A percentile compares a stretch with the other conserved stretches of the same genome.
phyloP scores from a whole-genome alignment of 1,284 basidiomycete species.

The Melampsora americana region DNA sequence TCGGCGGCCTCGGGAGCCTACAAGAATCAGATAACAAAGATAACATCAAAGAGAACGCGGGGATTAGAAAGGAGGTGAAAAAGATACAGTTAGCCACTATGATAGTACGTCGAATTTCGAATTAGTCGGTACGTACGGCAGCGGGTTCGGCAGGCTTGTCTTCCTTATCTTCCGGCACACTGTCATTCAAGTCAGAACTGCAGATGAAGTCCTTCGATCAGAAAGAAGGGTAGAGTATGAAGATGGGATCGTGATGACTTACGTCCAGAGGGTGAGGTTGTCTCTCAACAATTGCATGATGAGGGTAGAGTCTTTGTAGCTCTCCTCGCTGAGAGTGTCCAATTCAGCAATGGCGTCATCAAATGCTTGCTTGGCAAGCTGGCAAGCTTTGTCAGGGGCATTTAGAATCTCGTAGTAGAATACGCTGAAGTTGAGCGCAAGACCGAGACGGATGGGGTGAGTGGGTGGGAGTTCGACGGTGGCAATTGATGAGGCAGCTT shows the following conservation, averaged over 20 bases:
- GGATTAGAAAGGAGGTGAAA: not conserved
- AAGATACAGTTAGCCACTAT: slow-evolving; percentile 2
- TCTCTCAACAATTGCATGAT: slow-evolving; percentile 59
- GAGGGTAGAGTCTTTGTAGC: slow-evolving; percentile 57
- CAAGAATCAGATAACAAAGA: not conserved
- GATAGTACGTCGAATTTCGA: not conserved
- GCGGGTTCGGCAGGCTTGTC: slow-evolving; percentile 43
- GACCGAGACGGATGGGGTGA: slow-evolving; percentile 57
- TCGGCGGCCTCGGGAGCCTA: slow-evolving; percentile 14
- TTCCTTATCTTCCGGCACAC: slow-evolving; percentile 43
- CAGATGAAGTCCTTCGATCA: not conserved
- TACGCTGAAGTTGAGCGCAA: slow-evolving; percentile 59
- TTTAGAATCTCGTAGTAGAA: slow-evolving; percentile 60
- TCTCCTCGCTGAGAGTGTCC: slow-evolving; percentile 58
- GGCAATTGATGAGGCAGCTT: slow-evolving; percentile 56
- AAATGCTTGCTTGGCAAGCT: slow-evolving; percentile 58
- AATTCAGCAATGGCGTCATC: slow-evolving; percentile 59
- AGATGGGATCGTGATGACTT: slow-evolving; percentile 1
- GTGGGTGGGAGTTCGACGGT: slow-evolving; percentile 57
- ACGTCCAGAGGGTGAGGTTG: slow-evolving; percentile 57
- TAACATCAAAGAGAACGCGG: not conserved
- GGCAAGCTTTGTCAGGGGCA: slow-evolving; percentile 57
- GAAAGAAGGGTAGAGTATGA: slow-evolving; percentile 5
- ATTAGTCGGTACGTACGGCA: slow-evolving; percentile 9
- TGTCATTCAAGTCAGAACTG: slow-evolving; percentile 44